Evolutionary conservation across 2,329 filamentous ascomycete genomes (phyloP), one percentile per base, ranked within the genome.

Genomic region (Shiraia sp.): DNA sequence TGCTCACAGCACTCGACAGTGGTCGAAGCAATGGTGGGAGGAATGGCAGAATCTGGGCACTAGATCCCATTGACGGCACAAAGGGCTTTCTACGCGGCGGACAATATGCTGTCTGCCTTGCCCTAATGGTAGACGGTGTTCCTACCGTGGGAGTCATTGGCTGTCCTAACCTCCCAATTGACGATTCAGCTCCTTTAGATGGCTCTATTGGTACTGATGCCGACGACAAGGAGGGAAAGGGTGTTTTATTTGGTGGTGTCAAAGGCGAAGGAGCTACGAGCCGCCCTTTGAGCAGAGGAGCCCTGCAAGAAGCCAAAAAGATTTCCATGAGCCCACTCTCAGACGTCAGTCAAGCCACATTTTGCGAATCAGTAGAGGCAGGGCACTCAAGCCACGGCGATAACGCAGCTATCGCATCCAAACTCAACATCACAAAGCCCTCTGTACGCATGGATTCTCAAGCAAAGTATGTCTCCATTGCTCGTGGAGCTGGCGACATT

Each of bases 21-120:
- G 80, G 80, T 23, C 81, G 80, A 65, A 88, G 85, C 71, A 72
- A 80, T 42, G 90, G 90, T 46, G 90, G 90, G 19, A 70, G 74
- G 47, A 79, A 76, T 53, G 90, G 90, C 49, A 80, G 93, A 55
- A 89, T 97, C 70, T 99, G 93, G 93, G 88, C 92, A 28, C 84
- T 99, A 42, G 93, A 99, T 71, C 93, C 93, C 45, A 96, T 99
- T 50, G 93, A 99, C 71, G 93, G 93, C 54, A 99, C 93, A 39
- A 96, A 96, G 75, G 95, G 93, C 22, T 99, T 99, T 75, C 77
- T 99, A 47, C 83, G 95, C 49, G 93, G 93, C 38, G 95, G 91
- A 27, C 93, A 99, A 75, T 99, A 99, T 68, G 95, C 93, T 40
- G 90, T 99, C 39, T 96, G 92, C 67, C 80, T 99, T 4, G 93